Evolutionary conservation across 2,329 filamentous ascomycete species (phyloP).

Genomic region (Fusarium euwallaceae): DNA sequence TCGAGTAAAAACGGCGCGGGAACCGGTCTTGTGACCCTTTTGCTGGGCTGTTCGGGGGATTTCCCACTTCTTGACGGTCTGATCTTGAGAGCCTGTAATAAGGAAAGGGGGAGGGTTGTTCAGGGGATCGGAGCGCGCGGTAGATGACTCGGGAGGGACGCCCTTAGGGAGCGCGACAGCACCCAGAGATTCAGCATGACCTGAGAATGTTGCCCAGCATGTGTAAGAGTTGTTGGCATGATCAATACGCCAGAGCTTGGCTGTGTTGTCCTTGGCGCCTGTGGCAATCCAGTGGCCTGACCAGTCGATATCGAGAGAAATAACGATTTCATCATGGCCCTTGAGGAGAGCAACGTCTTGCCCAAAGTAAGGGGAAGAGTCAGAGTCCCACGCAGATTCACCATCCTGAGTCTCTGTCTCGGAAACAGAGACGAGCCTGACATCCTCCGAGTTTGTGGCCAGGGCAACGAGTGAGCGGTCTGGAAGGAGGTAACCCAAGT

Average conservation of each 20-base stretch:
- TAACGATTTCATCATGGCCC: constrained; percentile 95
- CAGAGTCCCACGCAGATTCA: constrained; percentile 39
- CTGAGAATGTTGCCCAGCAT: constrained; percentile 87
- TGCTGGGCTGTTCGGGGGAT: constrained; percentile 69
- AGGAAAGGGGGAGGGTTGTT: constrained; percentile 86
- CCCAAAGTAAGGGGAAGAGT: constrained; percentile 77
- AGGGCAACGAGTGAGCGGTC: constrained; percentile 87
- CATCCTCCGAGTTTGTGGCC: constrained; percentile 94
- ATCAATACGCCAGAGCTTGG: constrained; percentile 90
- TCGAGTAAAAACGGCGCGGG: constrained; percentile 83
- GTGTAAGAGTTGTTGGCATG: constrained; percentile 78
- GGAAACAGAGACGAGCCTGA: constrained; percentile 84
- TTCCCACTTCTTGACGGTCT: constrained; percentile 96
- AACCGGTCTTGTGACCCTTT: constrained; percentile 62
- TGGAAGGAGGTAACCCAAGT: constrained; percentile 86
- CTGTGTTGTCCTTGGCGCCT: constrained; percentile 96
- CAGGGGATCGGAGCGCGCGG: constrained; percentile 79
- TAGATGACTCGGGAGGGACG: constrained; percentile 75
- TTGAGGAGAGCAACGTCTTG: constrained; percentile 88
- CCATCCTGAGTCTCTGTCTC: constrained; percentile 49
- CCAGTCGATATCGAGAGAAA: constrained; percentile 94
- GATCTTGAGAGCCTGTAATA: constrained; percentile 93
- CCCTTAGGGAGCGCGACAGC: constrained; percentile 86
- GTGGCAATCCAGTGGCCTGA: constrained; percentile 97
- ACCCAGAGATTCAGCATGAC: constrained; percentile 93